phyloP scores from a whole-genome alignment of 768 basidiomycete genomes.

The Galerina sulciceps region DNA sequence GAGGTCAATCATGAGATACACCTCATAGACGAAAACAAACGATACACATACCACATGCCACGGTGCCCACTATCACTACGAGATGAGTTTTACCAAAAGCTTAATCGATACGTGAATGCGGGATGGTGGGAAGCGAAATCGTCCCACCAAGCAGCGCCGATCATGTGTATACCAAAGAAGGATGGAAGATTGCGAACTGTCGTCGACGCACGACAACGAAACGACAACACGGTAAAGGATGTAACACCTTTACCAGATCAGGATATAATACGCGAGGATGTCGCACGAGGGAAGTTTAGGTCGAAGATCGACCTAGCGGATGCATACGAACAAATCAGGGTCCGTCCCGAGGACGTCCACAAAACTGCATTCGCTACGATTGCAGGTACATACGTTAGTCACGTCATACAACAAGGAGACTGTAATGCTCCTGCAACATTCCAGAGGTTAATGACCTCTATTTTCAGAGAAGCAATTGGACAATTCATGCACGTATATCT shows the following conservation, averaged over 20 bases:
- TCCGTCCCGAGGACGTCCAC: constrained; percentile 30
- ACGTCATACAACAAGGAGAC: constrained; percentile 47
- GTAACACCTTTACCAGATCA: constrained; percentile 46
- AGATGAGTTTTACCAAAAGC: constrained; percentile 33
- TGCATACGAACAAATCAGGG: constrained; percentile 46
- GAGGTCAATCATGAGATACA: constrained; percentile 14
- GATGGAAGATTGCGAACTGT: constrained; percentile 35
- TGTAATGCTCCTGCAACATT: constrained; percentile 51
- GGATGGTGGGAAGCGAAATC: constrained; percentile 37
- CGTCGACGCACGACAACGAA: constrained; percentile 37
- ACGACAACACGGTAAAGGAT: constrained; percentile 44
- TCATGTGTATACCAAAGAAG: constrained; percentile 38
- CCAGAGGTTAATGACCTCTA: constrained; percentile 43
- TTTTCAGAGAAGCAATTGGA: constrained; percentile 43
- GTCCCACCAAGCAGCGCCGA: constrained; percentile 30
- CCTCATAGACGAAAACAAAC: constrained; percentile 34
- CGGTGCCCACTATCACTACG: constrained; percentile 34
- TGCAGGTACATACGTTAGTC: constrained; percentile 40
- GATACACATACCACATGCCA: constrained; percentile 33
- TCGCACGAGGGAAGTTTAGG: constrained; percentile 31
- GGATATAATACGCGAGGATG: constrained; percentile 33
- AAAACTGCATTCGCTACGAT: constrained; percentile 39
- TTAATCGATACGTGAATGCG: constrained; percentile 29
- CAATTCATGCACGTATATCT: constrained; percentile 45
- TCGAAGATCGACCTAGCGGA: constrained; percentile 46